Conservation (phyloP, 2,329 filamentous ascomycete species). For the Paecilomyces dactylethromorphus region DNA sequence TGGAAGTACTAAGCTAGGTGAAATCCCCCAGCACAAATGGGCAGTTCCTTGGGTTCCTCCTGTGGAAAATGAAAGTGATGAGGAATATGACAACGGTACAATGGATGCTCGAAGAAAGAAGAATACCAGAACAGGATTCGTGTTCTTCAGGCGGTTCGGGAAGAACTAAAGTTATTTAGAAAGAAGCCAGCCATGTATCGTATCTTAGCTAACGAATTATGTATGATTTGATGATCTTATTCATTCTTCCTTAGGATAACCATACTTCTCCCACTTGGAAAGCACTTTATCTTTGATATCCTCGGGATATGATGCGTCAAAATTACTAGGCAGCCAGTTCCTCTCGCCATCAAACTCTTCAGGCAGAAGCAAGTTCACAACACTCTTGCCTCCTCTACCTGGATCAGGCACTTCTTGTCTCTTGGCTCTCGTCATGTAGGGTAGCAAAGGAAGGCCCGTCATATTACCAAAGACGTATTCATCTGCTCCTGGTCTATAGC, state of each 20-base stretch:
- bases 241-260: neutral
- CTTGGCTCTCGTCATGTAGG: slow-evolving; percentile 1
- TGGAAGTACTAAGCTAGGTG: slow-evolving; percentile 7
- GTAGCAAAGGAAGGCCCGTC: neutral
- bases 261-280: slow-evolving; percentile 2
- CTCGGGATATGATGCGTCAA: slow-evolving; percentile 2
- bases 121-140: neutral
- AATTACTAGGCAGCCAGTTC: slow-evolving; percentile 1
- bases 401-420: slow-evolving; percentile 1
- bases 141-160: slow-evolving; percentile 1
- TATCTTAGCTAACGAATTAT: neutral
- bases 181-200: too few relatives aligned
- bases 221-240: neutral
- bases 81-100: neutral
- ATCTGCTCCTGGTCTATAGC: slow-evolving; percentile 1
- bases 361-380: slow-evolving; percentile 1
- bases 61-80: neutral
- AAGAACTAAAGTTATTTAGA: neutral
- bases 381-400: neutral
- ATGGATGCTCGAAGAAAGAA: neutral
- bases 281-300: slow-evolving; percentile 2
- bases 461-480: slow-evolving; percentile 2
- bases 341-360: slow-evolving; percentile 1
- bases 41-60: slow-evolving; percentile 3
- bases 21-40: slow-evolving; percentile 7